Percentiles rank a stretch among this genome's conserved stretches.
These are phyloP conservation scores for Oropetium thomaeum DNA, from an alignment of 176 grass and related monocot genomes.

Conservation along the genomic window DNA sequence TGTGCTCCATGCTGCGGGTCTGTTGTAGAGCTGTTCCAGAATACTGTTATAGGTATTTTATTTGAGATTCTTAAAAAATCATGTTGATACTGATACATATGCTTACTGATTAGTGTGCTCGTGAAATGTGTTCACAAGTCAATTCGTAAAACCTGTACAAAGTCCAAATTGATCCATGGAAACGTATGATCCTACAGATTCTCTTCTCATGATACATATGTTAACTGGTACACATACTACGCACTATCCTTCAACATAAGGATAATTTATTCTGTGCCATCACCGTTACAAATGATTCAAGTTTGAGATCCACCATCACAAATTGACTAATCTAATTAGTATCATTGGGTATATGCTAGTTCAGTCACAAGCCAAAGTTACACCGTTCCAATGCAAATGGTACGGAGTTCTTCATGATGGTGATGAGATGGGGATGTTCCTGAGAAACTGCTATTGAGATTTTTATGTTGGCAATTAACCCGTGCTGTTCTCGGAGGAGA, in stretches of 20 bases:
- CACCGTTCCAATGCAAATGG: not conserved
- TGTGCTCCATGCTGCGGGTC: no score
- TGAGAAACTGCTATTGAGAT: not conserved
- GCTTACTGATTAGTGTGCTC: no score
- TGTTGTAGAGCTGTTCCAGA: no score
- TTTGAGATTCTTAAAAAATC: no score
- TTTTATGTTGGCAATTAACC: not conserved
- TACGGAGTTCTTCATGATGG: not conserved
- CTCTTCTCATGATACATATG: not conserved
- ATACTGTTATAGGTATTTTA: no score
- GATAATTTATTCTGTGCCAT: no score
- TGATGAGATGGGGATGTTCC: not conserved
- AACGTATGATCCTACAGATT: not conserved
- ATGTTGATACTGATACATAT: no score
- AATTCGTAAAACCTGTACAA: no score
- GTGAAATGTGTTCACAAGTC: not conserved
- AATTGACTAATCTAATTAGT: no score
- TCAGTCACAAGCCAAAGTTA: not conserved
- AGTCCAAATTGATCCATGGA: not conserved
- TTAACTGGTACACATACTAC: not conserved
- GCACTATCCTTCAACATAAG: not conserved
- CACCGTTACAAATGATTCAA: no score
- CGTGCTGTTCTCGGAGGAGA: constrained; percentile 21
- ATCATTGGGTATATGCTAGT: no score
- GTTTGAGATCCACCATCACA: no score